These are phyloP conservation scores for Scheffersomyces coipomensis DNA, from an alignment of 805 yeast genomes.

Conservation along the genomic window DNA sequence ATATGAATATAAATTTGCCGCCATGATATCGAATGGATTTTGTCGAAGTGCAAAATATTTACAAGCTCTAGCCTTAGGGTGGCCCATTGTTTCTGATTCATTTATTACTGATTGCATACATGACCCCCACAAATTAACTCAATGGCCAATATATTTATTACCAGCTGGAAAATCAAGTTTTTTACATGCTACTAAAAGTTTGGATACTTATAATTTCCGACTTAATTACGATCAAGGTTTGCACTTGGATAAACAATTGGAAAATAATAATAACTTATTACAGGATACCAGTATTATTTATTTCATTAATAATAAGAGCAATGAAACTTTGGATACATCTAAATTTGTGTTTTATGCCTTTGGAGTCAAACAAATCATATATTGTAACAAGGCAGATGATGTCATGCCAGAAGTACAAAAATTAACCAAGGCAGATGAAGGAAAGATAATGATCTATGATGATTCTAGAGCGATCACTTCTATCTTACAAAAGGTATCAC, in stretches of 20 bases:
- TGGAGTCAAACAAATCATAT: constrained; percentile 34
- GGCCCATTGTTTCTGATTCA: constrained; percentile 73
- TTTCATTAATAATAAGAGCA: constrained; percentile 24
- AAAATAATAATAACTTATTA: constrained; percentile 37
- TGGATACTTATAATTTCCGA: constrained; percentile 46
- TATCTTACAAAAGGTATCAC: background rate
- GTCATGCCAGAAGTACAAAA: constrained; percentile 1
- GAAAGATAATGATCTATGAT: constrained; percentile 29
- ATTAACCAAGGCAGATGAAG: constrained; percentile 6
- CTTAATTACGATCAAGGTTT: constrained; percentile 29
- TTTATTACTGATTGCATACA: constrained; percentile 53
- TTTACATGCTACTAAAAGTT: constrained; percentile 44
- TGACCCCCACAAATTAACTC: constrained; percentile 18
- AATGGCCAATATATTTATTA: constrained; percentile 57
- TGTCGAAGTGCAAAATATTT: constrained; percentile 73
- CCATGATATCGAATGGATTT: constrained; percentile 57
- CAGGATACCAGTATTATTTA: constrained; percentile 32
- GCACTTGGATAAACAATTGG: constrained; percentile 39
- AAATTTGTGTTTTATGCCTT: constrained; percentile 46
- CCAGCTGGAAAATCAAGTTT: constrained; percentile 69
- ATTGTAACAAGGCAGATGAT: constrained; percentile 6
- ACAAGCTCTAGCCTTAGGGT: constrained; percentile 74
- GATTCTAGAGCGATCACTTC: constrained; percentile 7
- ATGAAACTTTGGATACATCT: constrained; percentile 31
- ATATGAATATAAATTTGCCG: constrained; percentile 50